phyloP scores from a whole-genome alignment of 352 stramenopile species.

The Phytophthora macrochlamydospora region DNA sequence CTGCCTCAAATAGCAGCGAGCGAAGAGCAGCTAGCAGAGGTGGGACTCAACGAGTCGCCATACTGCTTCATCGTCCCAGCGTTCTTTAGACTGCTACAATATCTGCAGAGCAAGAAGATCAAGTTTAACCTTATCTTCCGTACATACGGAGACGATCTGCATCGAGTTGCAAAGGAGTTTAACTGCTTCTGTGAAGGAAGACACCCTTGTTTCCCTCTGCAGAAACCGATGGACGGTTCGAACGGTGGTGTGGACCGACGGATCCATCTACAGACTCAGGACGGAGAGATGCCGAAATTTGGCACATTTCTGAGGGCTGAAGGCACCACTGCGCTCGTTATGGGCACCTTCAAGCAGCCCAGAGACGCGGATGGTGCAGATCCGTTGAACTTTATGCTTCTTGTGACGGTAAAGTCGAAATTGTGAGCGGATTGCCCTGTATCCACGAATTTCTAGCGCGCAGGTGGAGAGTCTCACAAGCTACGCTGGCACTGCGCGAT shows the following conservation, averaged over 20 bases:
- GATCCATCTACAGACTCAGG: constrained; percentile 38
- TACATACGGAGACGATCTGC: constrained; percentile 74
- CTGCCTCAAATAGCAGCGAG: constrained; percentile 33
- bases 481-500: constrained; percentile 73
- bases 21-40: constrained; percentile 19
- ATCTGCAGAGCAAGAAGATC: constrained; percentile 46
- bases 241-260: constrained; percentile 53
- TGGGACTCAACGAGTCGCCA: constrained; percentile 45
- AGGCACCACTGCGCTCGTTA: constrained; percentile 53
- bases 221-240: constrained; percentile 63
- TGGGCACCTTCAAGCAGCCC: constrained; percentile 80
- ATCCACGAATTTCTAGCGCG: constrained; percentile 65
- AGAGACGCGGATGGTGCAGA: constrained; percentile 24
- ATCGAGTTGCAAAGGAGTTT: constrained; percentile 74
- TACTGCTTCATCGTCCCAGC: constrained; percentile 73
- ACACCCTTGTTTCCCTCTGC: constrained; percentile 61
- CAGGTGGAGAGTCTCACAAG: constrained; percentile 51
- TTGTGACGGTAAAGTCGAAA: constrained; percentile 7
- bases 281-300: constrained; percentile 40
- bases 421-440: constrained; percentile 42
- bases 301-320: constrained; percentile 72
- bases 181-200: constrained; percentile 75
- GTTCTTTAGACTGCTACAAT: constrained; percentile 65
- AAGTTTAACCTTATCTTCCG: constrained; percentile 84
- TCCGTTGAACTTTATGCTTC: constrained; percentile 46